Conservation (phyloP, 345 rosid species). For the Streptanthus diversifolius region DNA sequence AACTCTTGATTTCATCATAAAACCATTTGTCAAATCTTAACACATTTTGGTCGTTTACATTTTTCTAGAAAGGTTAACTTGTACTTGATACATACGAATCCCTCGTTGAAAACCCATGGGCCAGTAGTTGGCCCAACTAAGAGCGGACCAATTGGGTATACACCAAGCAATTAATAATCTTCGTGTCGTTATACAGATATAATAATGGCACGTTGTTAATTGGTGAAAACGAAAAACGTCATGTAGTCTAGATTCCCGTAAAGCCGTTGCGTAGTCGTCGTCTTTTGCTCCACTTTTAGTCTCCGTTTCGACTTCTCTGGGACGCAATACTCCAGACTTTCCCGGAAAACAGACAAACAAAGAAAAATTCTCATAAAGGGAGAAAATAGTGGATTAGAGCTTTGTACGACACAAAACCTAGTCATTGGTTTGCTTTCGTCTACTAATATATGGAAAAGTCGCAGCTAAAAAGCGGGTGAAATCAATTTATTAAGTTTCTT, state of each 20-base stretch:
- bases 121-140: background rate
- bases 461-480: slow-evolving; percentile 10
- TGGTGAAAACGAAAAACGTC: background rate
- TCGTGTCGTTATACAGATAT: background rate
- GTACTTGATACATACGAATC: background rate
- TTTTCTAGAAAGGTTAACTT: too few species aligned
- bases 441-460: background rate
- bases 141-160: background rate
- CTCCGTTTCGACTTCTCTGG: background rate
- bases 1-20: too few species aligned
- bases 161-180: background rate
- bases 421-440: slow-evolving; percentile 19
- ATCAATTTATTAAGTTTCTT: background rate
- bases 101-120: background rate
- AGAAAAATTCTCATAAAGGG: slow-evolving; percentile 2
- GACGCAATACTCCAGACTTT: slow-evolving; percentile 8
- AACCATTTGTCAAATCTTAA: too few species aligned
- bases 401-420: background rate
- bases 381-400: slow-evolving; percentile 5
- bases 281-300: background rate
- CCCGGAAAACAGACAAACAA: background rate
- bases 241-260: slow-evolving; percentile 3
- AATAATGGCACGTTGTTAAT: slow-evolving; percentile 1
- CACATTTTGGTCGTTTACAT: too few species aligned
- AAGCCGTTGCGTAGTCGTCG: slow-evolving; percentile 10